These are phyloP conservation scores for Rhodotorula paludigena DNA, from an alignment of 768 basidiomycete genomes.

Conservation along the genomic window DNA sequence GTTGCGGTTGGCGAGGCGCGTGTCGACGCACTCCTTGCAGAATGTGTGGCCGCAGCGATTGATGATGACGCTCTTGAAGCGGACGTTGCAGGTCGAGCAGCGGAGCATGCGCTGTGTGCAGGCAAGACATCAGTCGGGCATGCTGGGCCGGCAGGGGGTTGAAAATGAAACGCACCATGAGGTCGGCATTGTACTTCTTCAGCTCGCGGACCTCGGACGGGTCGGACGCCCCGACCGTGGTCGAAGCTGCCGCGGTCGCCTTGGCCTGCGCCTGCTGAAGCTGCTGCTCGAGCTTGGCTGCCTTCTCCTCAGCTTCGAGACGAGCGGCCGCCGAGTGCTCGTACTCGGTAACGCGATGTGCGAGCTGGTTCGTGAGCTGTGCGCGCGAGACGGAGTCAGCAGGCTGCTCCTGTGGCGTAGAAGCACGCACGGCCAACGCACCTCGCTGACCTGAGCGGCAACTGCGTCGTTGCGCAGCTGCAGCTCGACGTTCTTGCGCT, in stretches of 20 bases:
- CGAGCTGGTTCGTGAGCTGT: conserved; percentile 43
- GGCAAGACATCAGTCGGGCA: too few relatives aligned
- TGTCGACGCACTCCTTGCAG: conserved; percentile 61
- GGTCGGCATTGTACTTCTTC: conserved; percentile 39
- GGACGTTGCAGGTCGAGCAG: conserved; percentile 75
- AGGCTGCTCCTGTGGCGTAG: too few relatives aligned
- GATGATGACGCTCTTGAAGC: conserved; percentile 24
- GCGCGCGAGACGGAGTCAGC: background rate
- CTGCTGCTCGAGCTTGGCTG: conserved; percentile 44
- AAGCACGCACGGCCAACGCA: too few relatives aligned
- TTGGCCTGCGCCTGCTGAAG: conserved; percentile 44
- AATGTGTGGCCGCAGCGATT: conserved; percentile 38
- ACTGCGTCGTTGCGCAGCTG: conserved; percentile 41
- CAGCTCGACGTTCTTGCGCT: conserved; percentile 44
- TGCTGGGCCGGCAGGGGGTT: too few relatives aligned
- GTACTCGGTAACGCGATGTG: conserved; percentile 43
- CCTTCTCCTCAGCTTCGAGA: conserved; percentile 45
- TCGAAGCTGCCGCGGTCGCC: conserved; percentile 28
- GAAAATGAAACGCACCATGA: conserved; percentile 40
- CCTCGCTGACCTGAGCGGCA: conserved; percentile 43
- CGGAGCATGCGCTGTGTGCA: conserved; percentile 65
- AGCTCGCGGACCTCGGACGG: conserved; percentile 40
- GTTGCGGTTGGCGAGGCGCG: conserved; percentile 80
- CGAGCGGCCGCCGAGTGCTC: conserved; percentile 42
- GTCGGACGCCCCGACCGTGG: conserved; percentile 43